phyloP scores from a whole-genome alignment of 768 basidiomycete species.

The Hemileccinum impolitum region DNA sequence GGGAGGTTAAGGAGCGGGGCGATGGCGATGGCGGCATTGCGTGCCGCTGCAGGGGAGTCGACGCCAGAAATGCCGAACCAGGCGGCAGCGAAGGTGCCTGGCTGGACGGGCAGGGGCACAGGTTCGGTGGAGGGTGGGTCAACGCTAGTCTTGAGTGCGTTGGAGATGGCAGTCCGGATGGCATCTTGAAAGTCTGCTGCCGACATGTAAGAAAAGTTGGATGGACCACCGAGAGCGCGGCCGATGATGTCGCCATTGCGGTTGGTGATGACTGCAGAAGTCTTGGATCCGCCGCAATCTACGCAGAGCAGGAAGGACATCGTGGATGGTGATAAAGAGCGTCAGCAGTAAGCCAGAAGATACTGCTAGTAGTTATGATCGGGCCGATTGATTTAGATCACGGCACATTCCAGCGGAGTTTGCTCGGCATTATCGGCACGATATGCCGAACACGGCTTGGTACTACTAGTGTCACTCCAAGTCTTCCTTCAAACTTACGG shows the following conservation, averaged over 20 bases:
- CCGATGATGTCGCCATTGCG: constrained; percentile 57
- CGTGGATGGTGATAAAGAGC: no score
- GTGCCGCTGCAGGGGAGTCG: constrained; percentile 65
- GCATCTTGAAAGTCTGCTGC: constrained; percentile 54
- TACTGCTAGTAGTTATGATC: no score
- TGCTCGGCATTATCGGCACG: no score
- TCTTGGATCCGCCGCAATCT: constrained; percentile 90
- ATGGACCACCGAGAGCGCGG: constrained; percentile 70
- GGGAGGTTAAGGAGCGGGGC: constrained; percentile 59
- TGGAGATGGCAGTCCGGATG: constrained; percentile 47
- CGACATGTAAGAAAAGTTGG: constrained; percentile 82
- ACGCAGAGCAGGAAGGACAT: constrained; percentile 76
- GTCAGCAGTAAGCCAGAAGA: no score
- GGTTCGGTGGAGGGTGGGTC: constrained; percentile 36
- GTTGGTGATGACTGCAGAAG: constrained; percentile 68
- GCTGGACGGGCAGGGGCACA: constrained; percentile 37
- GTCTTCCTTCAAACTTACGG: no score
- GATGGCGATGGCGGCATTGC: constrained; percentile 50
- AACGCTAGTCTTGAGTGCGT: constrained; percentile 50
- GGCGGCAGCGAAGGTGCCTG: constrained; percentile 54
- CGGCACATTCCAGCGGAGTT: neutral
- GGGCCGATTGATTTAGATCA: no score
- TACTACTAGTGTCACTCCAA: no score
- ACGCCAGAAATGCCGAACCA: constrained; percentile 87
- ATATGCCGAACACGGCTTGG: no score